Base-by-base conservation (phyloP, 2,329 filamentous ascomycete species). In the Fusarium sp. region DNA sequence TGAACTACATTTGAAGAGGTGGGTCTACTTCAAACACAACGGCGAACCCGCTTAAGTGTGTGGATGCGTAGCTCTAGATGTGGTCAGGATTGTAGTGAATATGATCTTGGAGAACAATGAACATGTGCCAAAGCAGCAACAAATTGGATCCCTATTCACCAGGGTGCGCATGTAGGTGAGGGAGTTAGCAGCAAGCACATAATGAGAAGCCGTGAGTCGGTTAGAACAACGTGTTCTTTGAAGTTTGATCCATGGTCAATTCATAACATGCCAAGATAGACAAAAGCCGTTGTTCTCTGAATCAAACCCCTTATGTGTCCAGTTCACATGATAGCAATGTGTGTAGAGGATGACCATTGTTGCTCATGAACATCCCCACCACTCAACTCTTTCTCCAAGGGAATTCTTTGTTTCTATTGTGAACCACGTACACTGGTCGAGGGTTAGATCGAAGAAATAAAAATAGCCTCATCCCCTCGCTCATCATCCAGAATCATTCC, bases 111-210 rank as follows among this genome's bases (percentile, higher is more conserved):
- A 37, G 15, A 38, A 38, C 35, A 38, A 38, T 38, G 35, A 17
- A 38, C 15, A 38, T 38, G 35, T n/a, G 35, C 15, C 3, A 38
- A 38, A 1, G 35, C 35, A 17, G 15, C 4, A 20, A n/a, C 38
- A 1, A 40, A 40, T 20, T 12, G 5, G 38, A 2, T 3, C n/a
- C 1, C 9, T 20, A 10, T 12, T 0, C 7, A 12, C n/a, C 0
- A 43, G 12, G 4, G n/a, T 43, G 38, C n/a, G 11, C 38, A 12
- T 14, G n/a, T 12, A 12, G n/a, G 9, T 22, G 5, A 43, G 10
- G 38, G 4, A 43, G 38, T 20, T 1, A 20, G 3, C 4, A 10
- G 38, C n/a, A 12, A 43, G n/a, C n/a, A 4, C 11, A 14, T 43
- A 12, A 43, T 22, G 40, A 43, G 40, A 22, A 2, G n/a, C n/a